A percentile compares a stretch with the other conserved stretches of the same genome.
Evolutionary conservation across 1,284 basidiomycete genomes (phyloP).

Genomic region (Puccinia hordei): DNA sequence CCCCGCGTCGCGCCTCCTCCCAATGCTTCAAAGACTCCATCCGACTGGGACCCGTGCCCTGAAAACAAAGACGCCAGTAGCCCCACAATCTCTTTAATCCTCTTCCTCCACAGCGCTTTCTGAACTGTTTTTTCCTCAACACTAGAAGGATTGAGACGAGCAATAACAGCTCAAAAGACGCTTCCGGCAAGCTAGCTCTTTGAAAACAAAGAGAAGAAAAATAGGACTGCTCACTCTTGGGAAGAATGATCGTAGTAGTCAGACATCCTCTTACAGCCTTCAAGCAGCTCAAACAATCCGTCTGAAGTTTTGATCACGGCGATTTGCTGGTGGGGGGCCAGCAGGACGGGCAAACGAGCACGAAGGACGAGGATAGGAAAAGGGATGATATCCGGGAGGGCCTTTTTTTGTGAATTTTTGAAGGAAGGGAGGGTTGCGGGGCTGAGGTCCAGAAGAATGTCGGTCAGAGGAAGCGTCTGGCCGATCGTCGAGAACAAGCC

Average conservation of each 20-base stretch:
- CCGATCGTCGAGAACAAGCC: slow-evolving; percentile 16
- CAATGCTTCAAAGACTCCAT: background rate
- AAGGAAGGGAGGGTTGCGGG: background rate
- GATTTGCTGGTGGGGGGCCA: background rate
- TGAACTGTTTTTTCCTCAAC: background rate
- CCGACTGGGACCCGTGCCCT: slow-evolving; percentile 11
- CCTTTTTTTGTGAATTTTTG: background rate
- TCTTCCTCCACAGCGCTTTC: slow-evolving; percentile 9
- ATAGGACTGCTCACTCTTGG: background rate
- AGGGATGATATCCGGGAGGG: slow-evolving; percentile 17
- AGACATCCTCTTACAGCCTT: slow-evolving; percentile 22
- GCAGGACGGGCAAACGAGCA: slow-evolving; percentile 19
- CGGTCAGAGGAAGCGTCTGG: slow-evolving; percentile 11
- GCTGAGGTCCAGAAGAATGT: slow-evolving; percentile 10
- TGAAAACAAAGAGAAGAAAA: background rate
- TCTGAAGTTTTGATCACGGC: slow-evolving; percentile 19
- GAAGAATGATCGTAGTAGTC: background rate
- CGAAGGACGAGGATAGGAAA: slow-evolving; percentile 23
- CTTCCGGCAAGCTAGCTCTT: background rate
- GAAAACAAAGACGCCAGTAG: background rate
- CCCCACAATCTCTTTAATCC: background rate
- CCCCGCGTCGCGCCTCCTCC: background rate
- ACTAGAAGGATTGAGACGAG: background rate
- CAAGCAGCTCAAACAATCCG: slow-evolving; percentile 13
- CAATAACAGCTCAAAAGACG: background rate